Percentiles rank a stretch among this genome's conserved stretches.
Evolutionary conservation across 2,329 filamentous ascomycete genomes (phyloP).

Genomic region (Ramularia collo-cygni): DNA sequence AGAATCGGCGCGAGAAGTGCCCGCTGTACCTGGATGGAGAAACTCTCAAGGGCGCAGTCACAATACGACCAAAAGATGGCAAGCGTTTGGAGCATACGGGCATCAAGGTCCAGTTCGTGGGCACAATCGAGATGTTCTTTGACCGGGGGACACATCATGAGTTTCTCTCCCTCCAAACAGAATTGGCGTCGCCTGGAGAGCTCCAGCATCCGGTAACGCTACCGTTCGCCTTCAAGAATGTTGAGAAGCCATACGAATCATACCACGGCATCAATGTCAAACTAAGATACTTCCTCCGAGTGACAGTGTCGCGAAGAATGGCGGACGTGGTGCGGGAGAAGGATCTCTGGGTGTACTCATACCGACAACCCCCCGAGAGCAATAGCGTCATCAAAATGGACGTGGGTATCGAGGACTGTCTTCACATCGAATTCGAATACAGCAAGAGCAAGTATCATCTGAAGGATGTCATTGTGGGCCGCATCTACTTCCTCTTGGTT

Average conservation of each 20-base stretch:
- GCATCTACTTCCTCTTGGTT: slow-evolving; percentile 97
- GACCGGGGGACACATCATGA: slow-evolving; percentile 99
- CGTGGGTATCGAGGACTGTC: slow-evolving; percentile 96
- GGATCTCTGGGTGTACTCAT: slow-evolving; percentile 99
- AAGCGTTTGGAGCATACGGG: slow-evolving; percentile 96
- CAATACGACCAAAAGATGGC: slow-evolving; percentile 92
- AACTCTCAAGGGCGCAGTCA: slow-evolving; percentile 94
- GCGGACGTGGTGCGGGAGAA: slow-evolving; percentile 97
- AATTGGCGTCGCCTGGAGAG: slow-evolving; percentile 92
- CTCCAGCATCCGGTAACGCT: slow-evolving; percentile 98
- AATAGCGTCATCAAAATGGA: slow-evolving; percentile 99
- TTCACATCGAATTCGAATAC: slow-evolving; percentile 99
- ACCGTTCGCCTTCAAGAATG: slow-evolving; percentile 99
- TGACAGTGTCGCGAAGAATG: slow-evolving; percentile 95
- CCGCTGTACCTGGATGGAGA: slow-evolving; percentile 97
- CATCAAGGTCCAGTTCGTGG: slow-evolving; percentile 99
- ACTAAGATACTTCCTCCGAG: slow-evolving; percentile 94
- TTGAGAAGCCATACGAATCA: slow-evolving; percentile 99
- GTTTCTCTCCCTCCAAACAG: slow-evolving; percentile 93
- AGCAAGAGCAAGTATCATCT: slow-evolving; percentile 98
- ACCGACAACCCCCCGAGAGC: slow-evolving; percentile 94
- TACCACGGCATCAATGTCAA: slow-evolving; percentile 99
- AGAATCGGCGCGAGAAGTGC: slow-evolving; percentile 93
- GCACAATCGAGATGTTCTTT: slow-evolving; percentile 99
- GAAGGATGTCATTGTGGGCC: slow-evolving; percentile 96